phyloP scores from a whole-genome alignment of 1,284 basidiomycete species.

The Rhodotorula sp. region DNA sequence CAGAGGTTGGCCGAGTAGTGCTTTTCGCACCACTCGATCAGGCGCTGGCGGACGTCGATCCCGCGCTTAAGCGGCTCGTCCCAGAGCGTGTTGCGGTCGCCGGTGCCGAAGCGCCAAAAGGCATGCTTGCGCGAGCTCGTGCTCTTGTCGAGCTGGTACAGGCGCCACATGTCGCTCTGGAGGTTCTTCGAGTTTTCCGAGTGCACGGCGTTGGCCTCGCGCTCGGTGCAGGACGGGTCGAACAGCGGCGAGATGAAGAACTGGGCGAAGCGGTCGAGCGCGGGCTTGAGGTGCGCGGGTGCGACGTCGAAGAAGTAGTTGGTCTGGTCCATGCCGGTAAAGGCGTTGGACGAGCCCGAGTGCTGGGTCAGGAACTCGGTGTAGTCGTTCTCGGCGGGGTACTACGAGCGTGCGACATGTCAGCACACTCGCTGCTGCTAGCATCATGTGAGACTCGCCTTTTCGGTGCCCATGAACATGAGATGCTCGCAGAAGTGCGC shows the following conservation, averaged over 20 bases:
- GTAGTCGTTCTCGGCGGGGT: slow-evolving; percentile 90
- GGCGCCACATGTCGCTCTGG: slow-evolving; percentile 93
- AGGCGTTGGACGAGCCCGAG: slow-evolving; percentile 90
- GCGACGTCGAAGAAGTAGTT: slow-evolving; percentile 92
- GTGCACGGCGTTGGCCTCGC: slow-evolving; percentile 96
- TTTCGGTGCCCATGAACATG: slow-evolving; percentile 75
- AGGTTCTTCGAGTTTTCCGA: slow-evolving; percentile 99
- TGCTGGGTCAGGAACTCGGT: slow-evolving; percentile 86
- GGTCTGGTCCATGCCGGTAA: slow-evolving; percentile 88
- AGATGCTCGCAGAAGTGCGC: slow-evolving; percentile 85
- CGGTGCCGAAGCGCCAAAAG: slow-evolving; percentile 93
- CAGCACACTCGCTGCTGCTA: no score
- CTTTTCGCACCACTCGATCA: slow-evolving; percentile 92
- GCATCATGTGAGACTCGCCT: no score
- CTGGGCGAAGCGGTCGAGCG: slow-evolving; percentile 85
- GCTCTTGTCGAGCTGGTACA: slow-evolving; percentile 93
- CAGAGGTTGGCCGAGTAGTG: slow-evolving; percentile 95
- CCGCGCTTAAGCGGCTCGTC: slow-evolving; percentile 61
- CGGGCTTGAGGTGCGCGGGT: slow-evolving; percentile 78
- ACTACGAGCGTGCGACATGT: slow-evolving; percentile 54
- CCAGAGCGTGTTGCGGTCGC: slow-evolving; percentile 81
- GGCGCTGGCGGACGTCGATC: slow-evolving; percentile 81
- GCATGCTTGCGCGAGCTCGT: slow-evolving; percentile 77
- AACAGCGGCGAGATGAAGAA: slow-evolving; percentile 97
- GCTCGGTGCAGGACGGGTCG: slow-evolving; percentile 81